Percentiles rank a stretch among this genome's conserved stretches.
Evolutionary conservation across 768 basidiomycete species (phyloP).

Genomic region (Lactarius trivialis): DNA sequence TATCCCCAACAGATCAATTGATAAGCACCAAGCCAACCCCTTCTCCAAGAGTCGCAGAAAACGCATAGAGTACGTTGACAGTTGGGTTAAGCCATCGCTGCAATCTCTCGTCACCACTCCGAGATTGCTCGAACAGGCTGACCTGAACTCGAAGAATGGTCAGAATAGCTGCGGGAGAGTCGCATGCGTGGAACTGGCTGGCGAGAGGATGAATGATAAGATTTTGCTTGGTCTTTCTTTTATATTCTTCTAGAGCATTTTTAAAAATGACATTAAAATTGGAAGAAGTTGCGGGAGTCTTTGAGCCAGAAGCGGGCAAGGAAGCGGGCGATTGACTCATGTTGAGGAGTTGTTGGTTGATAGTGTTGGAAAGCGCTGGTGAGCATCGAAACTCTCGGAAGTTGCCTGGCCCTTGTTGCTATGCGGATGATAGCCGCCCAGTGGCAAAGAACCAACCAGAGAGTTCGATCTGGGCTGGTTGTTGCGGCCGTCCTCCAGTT

Average conservation of each 20-base stretch:
- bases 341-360: conserved; percentile 80
- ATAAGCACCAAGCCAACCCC: neutral
- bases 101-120: neutral
- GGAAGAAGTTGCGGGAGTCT: conserved; percentile 46
- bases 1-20: neutral
- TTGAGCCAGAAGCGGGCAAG: conserved; percentile 44
- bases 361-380: conserved; percentile 86
- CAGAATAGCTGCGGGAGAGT: neutral
- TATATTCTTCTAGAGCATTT: conserved; percentile 43
- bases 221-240: neutral
- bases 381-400: too few relatives aligned
- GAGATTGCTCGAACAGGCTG: neutral
- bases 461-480: too few relatives aligned
- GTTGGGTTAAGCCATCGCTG: too few relatives aligned
- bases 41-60: neutral
- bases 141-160: neutral
- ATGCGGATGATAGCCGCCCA: too few relatives aligned
- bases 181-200: neutral
- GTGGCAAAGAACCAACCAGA: too few relatives aligned
- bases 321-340: conserved; percentile 1
- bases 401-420: too few relatives aligned
- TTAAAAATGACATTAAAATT: neutral
- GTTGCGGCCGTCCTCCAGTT: too few relatives aligned
- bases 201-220: neutral
- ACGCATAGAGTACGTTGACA: neutral